Evolutionary conservation across 352 stramenopile genomes (phyloP).

Genomic region (Globisporangium apiculatum): DNA sequence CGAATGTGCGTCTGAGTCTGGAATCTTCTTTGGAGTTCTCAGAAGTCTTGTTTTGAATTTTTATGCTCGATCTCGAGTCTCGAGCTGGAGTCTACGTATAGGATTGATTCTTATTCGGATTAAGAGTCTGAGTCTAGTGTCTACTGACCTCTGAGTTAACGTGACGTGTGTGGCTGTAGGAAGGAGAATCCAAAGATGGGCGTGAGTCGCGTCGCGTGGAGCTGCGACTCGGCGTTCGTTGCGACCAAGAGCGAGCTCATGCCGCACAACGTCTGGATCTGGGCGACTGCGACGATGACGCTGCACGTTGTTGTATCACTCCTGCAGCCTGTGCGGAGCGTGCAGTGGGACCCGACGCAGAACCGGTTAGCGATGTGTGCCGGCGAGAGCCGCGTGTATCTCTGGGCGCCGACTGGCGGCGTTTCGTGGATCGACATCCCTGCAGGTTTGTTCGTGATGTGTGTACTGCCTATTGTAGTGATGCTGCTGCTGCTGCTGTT

Average conservation of each 20-base stretch:
- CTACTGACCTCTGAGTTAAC: too few relatives aligned
- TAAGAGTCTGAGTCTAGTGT: too few relatives aligned
- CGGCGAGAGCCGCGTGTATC: slow-evolving; percentile 53
- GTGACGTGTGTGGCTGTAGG: slow-evolving; percentile 14
- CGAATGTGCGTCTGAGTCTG: neutral
- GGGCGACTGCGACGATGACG: slow-evolving; percentile 65
- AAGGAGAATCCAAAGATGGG: slow-evolving; percentile 70
- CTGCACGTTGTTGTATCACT: slow-evolving; percentile 60
- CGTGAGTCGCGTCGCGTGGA: slow-evolving; percentile 61
- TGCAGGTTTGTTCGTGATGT: slow-evolving; percentile 12
- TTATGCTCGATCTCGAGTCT: too few relatives aligned
- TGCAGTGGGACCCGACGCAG: slow-evolving; percentile 54
- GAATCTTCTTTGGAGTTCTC: too few relatives aligned
- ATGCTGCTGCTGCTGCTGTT: too few relatives aligned
- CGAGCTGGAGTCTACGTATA: too few relatives aligned
- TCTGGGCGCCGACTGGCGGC: slow-evolving; percentile 48
- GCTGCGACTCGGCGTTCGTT: slow-evolving; percentile 55
- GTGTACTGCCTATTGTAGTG: too few relatives aligned
- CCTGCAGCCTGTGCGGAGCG: slow-evolving; percentile 45
- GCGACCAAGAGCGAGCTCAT: slow-evolving; percentile 78
- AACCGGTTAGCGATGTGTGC: slow-evolving; percentile 52
- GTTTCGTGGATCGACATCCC: slow-evolving; percentile 74
- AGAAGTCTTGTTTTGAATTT: too few relatives aligned
- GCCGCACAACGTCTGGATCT: slow-evolving; percentile 83
- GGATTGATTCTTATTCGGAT: too few relatives aligned